Base-by-base conservation (phyloP, 352 stramenopile genomes). In the Phytophthora podocarpi region DNA sequence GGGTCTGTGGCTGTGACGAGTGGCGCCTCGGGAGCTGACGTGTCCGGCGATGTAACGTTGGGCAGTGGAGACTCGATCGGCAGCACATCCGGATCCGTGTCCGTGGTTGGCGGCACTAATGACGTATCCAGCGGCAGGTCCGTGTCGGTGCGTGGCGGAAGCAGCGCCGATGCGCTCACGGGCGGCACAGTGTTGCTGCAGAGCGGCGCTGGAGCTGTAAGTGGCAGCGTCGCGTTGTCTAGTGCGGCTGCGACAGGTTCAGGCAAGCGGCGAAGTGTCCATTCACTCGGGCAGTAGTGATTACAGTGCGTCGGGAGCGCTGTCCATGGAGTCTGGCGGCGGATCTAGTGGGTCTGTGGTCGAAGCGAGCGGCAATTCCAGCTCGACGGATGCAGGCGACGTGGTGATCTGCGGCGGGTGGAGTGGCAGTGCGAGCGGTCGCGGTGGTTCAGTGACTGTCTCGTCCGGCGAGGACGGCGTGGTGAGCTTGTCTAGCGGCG, bases 181-280 rank as follows among this genome's bases (percentile, higher is more conserved):
- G 47, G 47, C 21, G 35, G 47, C 26, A 35, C 68, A 13, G 37
- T 74, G 30, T 27, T 28, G 10, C 26, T 68, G 37, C 1, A 37
- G 2, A 68, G 51, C 26, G 59, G 59, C 28, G 51, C 40, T 30
- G n/a, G n/a, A n/a, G 52, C 52, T 32, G 36, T n/a, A n/a, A 60
- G 52, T 15, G 47, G 47, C n/a, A 55, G 47, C 11, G 31, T 45
- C 30, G 27, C 47, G 8, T 8, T 55, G 24, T 27, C 20, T 10
- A 55, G 32, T 15, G 34, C 47, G 20, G 32, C 23, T 55, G 47
- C 47, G 12, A 27, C 47, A n/a, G 26, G 15, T 15, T 35, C 47
- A 5, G 45, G 47, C 23, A 35, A 16, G 47, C 15, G 47, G 47
- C 21, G 27, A 55, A 13, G 47, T 55, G 32, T 15, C 21, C 15